Evolutionary conservation across 306 rosid genomes (phyloP).

Genomic region (Purshia tridentata): DNA sequence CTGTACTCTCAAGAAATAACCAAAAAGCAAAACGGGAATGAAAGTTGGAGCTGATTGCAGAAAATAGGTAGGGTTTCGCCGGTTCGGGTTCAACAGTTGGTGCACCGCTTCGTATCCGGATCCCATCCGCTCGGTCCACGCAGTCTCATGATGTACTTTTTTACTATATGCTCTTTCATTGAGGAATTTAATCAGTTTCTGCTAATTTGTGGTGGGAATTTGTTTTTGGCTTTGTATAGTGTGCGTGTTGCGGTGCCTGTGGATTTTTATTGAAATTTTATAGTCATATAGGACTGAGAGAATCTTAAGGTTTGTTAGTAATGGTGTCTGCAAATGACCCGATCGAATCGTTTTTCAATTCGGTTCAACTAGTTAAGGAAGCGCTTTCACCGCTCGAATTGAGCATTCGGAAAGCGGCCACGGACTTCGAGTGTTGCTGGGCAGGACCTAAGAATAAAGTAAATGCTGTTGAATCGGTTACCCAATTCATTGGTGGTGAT

Average conservation of each 20-base stretch:
- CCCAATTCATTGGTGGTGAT: slow-evolving; percentile 47
- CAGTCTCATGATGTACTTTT: slow-evolving; percentile 24
- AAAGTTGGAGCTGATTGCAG: slow-evolving; percentile 21
- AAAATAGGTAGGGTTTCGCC: slow-evolving; percentile 19
- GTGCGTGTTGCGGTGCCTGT: slow-evolving; percentile 19
- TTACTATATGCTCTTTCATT: slow-evolving; percentile 4
- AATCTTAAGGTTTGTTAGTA: slow-evolving; percentile 38
- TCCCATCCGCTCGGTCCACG: slow-evolving; percentile 23
- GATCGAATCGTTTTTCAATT: slow-evolving; percentile 77
- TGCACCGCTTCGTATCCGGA: slow-evolving; percentile 27
- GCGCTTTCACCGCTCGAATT: slow-evolving; percentile 72
- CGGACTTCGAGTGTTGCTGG: slow-evolving; percentile 85
- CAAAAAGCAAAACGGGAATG: background rate
- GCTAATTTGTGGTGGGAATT: background rate
- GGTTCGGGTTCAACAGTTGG: slow-evolving; percentile 19
- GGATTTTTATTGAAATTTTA: background rate
- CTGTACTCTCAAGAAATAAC: background rate
- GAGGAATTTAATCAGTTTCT: background rate
- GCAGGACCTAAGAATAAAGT: slow-evolving; percentile 51
- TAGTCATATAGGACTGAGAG: background rate
- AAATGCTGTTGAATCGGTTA: slow-evolving; percentile 45
- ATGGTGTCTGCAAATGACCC: slow-evolving; percentile 88
- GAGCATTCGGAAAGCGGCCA: slow-evolving; percentile 74
- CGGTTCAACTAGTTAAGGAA: slow-evolving; percentile 79
- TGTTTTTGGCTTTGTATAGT: slow-evolving; percentile 14